Conservation (phyloP, 2,329 filamentous ascomycete species). For the Aciculosporium take region DNA sequence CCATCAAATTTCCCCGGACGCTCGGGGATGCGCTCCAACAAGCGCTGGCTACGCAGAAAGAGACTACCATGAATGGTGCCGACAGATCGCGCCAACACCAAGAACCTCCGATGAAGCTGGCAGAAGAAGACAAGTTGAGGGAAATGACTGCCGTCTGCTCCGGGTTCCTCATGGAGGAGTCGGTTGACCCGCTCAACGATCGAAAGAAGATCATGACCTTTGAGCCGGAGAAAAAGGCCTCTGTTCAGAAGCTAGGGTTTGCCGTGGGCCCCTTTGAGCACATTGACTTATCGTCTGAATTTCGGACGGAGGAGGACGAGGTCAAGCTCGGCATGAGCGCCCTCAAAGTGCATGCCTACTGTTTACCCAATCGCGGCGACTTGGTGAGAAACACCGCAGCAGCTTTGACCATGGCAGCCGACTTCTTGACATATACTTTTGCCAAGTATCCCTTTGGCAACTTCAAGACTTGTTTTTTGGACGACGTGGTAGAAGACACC, state of each 20-base stretch:
- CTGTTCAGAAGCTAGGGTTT: slow-evolving; percentile 84
- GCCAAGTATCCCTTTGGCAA: slow-evolving; percentile 82
- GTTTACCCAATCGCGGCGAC: slow-evolving; percentile 65
- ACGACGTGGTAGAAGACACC: slow-evolving; percentile 68
- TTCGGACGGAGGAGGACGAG: slow-evolving; percentile 79
- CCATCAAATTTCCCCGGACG: slow-evolving; percentile 72
- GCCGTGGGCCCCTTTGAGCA: slow-evolving; percentile 90
- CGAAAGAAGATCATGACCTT: slow-evolving; percentile 83
- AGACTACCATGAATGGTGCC: slow-evolving; percentile 15
- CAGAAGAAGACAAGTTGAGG: slow-evolving; percentile 69
- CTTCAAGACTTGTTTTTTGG: slow-evolving; percentile 89
- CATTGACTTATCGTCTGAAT: slow-evolving; percentile 72
- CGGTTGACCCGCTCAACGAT: slow-evolving; percentile 59
- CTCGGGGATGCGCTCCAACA: slow-evolving; percentile 60
- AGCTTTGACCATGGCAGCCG: slow-evolving; percentile 73
- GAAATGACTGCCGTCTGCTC: slow-evolving; percentile 88
- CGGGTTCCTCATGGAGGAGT: slow-evolving; percentile 75
- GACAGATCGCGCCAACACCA: slow-evolving; percentile 27
- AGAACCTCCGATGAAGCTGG: slow-evolving; percentile 30
- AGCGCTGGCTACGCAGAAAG: slow-evolving; percentile 28
- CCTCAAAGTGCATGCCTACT: slow-evolving; percentile 81
- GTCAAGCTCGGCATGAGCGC: slow-evolving; percentile 80
- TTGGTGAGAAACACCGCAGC: slow-evolving; percentile 80
- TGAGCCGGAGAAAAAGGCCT: slow-evolving; percentile 56
- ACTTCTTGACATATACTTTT: slow-evolving; percentile 78